Percentiles rank a stretch among this genome's conserved stretches.
phyloP scores from a whole-genome alignment of 176 grass and related monocot species.

The Oryza punctata region DNA sequence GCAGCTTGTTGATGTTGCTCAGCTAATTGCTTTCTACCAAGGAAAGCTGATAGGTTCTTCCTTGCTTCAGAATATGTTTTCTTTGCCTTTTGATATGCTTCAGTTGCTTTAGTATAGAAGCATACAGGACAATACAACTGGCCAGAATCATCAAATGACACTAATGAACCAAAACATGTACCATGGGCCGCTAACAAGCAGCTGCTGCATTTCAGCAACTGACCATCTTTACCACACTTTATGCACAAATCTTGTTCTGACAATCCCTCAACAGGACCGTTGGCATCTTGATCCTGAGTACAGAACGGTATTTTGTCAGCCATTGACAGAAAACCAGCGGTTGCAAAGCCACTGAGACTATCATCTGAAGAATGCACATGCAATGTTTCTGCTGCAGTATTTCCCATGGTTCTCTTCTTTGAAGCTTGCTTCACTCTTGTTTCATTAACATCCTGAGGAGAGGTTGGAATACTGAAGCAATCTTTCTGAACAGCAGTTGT shows the following conservation, averaged over 20 bases:
- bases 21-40: background rate
- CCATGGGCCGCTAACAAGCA: slow-evolving; percentile 45
- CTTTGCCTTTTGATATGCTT: slow-evolving; percentile 47
- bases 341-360: slow-evolving; percentile 22
- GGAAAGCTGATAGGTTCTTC: slow-evolving; percentile 34
- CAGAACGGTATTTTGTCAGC: background rate
- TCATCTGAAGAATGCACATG: slow-evolving; percentile 25
- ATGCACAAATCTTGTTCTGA: slow-evolving; percentile 53
- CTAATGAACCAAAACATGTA: slow-evolving; percentile 35
- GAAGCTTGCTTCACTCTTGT: background rate
- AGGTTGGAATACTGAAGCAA: background rate
- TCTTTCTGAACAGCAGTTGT: slow-evolving; percentile 8
- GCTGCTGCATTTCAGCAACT: slow-evolving; percentile 51
- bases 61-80: slow-evolving; percentile 42
- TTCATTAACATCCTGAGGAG: slow-evolving; percentile 1
- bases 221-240: slow-evolving; percentile 50
- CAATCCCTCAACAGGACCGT: slow-evolving; percentile 8
- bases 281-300: slow-evolving; percentile 23
- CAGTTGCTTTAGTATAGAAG: slow-evolving; percentile 40
- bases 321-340: slow-evolving; percentile 21
- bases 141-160: slow-evolving; percentile 30
- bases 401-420: slow-evolving; percentile 2
- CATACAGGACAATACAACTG: slow-evolving; percentile 54
- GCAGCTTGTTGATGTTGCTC: slow-evolving; percentile 16
- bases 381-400: slow-evolving; percentile 24